phyloP scores from a whole-genome alignment of 139 green algal species.

The Picochlorum sp. region DNA sequence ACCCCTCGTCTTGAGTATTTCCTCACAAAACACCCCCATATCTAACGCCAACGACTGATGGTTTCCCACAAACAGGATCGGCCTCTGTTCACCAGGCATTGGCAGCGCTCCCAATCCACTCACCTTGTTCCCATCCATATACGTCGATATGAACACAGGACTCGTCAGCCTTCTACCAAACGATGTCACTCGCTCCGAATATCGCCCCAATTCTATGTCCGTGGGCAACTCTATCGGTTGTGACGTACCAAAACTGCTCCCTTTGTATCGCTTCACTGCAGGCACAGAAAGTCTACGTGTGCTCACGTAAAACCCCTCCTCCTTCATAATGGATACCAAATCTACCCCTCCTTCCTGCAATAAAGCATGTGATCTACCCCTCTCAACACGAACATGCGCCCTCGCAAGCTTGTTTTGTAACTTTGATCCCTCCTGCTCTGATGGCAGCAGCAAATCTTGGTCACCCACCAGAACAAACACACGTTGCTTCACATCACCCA shows the following conservation, averaged over 20 bases:
- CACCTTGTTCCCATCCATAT: conserved; percentile 32
- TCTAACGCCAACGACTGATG: conserved; percentile 83
- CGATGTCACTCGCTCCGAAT: conserved; percentile 17
- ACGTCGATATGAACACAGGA: conserved; percentile 77
- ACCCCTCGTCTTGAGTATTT: conserved; percentile 54
- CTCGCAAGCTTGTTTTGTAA: conserved; percentile 43
- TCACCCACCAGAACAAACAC: conserved; percentile 52
- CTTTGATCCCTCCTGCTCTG: conserved; percentile 38
- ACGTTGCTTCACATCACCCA: conserved; percentile 51
- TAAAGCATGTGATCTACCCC: conserved; percentile 57
- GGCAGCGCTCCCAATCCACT: conserved; percentile 39
- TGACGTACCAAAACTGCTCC: conserved; percentile 44
- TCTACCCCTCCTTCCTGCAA: conserved; percentile 72
- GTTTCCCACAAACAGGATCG: conserved; percentile 88
- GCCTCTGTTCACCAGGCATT: conserved; percentile 24
- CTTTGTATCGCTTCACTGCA: conserved; percentile 21
- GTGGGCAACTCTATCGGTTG: conserved; percentile 73
- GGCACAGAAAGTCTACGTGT: conserved; percentile 35
- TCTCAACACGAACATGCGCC: conserved; percentile 27
- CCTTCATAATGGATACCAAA: conserved; percentile 54
- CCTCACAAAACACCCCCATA: conserved; percentile 62
- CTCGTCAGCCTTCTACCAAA: conserved; percentile 40
- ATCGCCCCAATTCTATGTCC: conserved; percentile 29
- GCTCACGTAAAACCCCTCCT: conserved; percentile 67
- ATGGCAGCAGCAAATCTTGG: conserved; percentile 58